Percentiles rank a stretch among this genome's conserved stretches.
Conservation (phyloP, 31 red algal genomes). For the Endocladia muricata region DNA sequence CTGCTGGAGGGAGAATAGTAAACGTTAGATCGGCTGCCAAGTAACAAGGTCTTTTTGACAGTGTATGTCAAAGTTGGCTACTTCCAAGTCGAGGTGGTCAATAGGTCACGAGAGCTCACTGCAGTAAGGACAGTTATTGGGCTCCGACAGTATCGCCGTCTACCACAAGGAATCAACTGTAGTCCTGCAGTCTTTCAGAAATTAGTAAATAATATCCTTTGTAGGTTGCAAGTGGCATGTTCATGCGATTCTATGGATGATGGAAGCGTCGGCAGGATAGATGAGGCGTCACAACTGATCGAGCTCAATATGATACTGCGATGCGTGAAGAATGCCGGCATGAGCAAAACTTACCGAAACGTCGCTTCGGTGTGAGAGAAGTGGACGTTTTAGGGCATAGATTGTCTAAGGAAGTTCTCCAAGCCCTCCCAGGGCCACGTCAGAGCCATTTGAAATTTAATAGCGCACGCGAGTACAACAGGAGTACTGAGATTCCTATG, state of each 20-base stretch:
- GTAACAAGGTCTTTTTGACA: not conserved
- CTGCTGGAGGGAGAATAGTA: not conserved
- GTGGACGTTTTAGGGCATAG: slow-evolving; percentile 14
- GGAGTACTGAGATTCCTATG: not conserved
- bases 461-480: not conserved
- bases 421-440: slow-evolving; percentile 1
- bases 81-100: slow-evolving; percentile 15
- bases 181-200: slow-evolving; percentile 6
- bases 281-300: not conserved
- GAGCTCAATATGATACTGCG: not conserved
- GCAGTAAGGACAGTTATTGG: slow-evolving; percentile 22
- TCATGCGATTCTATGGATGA: not conserved
- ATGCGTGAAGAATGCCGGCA: not conserved
- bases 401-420: not conserved
- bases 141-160: not conserved
- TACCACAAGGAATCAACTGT: slow-evolving; percentile 24
- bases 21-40: not conserved
- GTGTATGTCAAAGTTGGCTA: slow-evolving; percentile 14
- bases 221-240: not conserved
- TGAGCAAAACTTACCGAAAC: not conserved
- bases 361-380: not conserved
- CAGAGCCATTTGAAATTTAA: not conserved
- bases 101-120: not conserved
- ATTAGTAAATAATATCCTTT: slow-evolving; percentile 7
- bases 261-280: not conserved